These are phyloP conservation scores for Torrubiellomyces zombiae DNA, from an alignment of 2,329 filamentous ascomycete species.

Conservation along the genomic window DNA sequence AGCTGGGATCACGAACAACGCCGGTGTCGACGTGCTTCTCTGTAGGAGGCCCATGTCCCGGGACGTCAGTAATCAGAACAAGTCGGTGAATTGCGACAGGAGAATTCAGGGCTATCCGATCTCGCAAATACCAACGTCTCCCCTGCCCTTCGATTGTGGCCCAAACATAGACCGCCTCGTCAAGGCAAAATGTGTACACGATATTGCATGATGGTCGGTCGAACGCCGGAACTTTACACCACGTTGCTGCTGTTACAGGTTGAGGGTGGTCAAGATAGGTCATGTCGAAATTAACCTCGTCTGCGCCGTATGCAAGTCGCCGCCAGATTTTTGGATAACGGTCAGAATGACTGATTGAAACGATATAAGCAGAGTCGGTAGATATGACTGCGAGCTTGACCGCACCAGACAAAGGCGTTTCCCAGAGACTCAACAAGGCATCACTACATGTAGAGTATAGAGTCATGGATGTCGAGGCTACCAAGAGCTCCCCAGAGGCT, in stretches of 20 bases:
- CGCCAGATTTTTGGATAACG: slow-evolving; percentile 86
- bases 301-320: slow-evolving; percentile 64
- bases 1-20: slow-evolving; percentile 35
- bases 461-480: slow-evolving; percentile 52
- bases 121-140: slow-evolving; percentile 64
- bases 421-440: slow-evolving; percentile 49
- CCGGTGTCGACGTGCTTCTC: slow-evolving; percentile 54
- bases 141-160: slow-evolving; percentile 55
- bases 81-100: slow-evolving; percentile 38
- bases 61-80: slow-evolving; percentile 68
- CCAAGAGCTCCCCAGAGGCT: slow-evolving; percentile 64
- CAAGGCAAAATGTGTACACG: slow-evolving; percentile 74
- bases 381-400: slow-evolving; percentile 65
- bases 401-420: slow-evolving; percentile 53
- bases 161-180: slow-evolving; percentile 73
- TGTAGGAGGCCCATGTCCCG: slow-evolving; percentile 62
- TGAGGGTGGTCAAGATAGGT: slow-evolving; percentile 76
- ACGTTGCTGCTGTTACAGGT: slow-evolving; percentile 67
- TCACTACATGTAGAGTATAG: slow-evolving; percentile 45
- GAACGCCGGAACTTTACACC: slow-evolving; percentile 62
- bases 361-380: slow-evolving; percentile 74
- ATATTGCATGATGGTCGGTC: slow-evolving; percentile 74
- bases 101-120: slow-evolving; percentile 56
- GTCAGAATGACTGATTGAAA: slow-evolving; percentile 63
- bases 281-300: slow-evolving; percentile 77